phyloP scores from a whole-genome alignment of 768 basidiomycete species.

The Pleurotus citrinopileatus region DNA sequence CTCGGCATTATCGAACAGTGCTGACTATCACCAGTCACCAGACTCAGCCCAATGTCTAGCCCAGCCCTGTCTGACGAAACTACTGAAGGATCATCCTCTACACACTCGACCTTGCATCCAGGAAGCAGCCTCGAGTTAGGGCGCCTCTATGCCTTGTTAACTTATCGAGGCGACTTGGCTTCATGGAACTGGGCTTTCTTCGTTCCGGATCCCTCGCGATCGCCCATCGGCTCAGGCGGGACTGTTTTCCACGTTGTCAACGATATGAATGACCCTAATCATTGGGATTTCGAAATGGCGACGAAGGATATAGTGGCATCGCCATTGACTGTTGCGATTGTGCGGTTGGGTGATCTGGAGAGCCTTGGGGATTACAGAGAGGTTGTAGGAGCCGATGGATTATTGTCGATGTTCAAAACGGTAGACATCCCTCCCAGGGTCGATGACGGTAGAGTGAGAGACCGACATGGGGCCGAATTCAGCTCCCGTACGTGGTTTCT shows the following conservation, averaged over 20 bases:
- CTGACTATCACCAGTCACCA: neutral
- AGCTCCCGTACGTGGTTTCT: slow-evolving; percentile 48
- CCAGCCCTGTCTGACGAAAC: neutral
- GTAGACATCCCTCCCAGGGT: slow-evolving; percentile 33
- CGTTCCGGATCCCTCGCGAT: slow-evolving; percentile 34
- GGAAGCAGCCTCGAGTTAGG: slow-evolving; percentile 29
- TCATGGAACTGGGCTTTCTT: slow-evolving; percentile 52
- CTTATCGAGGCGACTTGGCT: slow-evolving; percentile 43
- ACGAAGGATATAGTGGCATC: slow-evolving; percentile 34
- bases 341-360: slow-evolving; percentile 37
- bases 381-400: slow-evolving; percentile 37
- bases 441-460: slow-evolving; percentile 14
- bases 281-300: slow-evolving; percentile 40
- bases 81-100: neutral
- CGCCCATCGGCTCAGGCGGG: slow-evolving; percentile 40
- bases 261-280: slow-evolving; percentile 24
- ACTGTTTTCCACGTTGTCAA: slow-evolving; percentile 42
- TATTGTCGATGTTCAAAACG: slow-evolving; percentile 42
- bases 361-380: slow-evolving; percentile 42
- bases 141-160: slow-evolving; percentile 42
- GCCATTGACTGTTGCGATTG: slow-evolving; percentile 41
- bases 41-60: neutral
- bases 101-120: slow-evolving; percentile 6
- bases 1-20: neutral
- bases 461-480: slow-evolving; percentile 31